Base-by-base conservation (phyloP, 2,329 filamentous ascomycete species). In the Orbilia javanica region DNA sequence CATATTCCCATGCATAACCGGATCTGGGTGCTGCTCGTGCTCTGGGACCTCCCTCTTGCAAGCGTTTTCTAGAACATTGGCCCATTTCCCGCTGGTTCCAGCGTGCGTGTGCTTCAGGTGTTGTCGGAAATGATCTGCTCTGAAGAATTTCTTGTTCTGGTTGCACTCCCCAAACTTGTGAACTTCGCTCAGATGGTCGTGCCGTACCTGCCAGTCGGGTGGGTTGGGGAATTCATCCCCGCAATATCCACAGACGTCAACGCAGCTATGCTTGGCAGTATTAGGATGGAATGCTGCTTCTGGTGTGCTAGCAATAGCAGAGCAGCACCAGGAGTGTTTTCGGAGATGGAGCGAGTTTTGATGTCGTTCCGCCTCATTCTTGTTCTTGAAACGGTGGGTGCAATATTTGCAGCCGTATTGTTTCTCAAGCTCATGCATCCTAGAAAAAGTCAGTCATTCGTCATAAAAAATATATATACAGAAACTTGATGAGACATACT, bases 131-230 rank as follows among this genome's bases (percentile, higher is more conserved):
- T 99, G 96, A 84, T 99, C 96, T 36, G 96, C 96, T 42, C 96
- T 90, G 86, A 92, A 99, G 84, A 99, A 99, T 84, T 98, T 98
- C 87, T 99, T 99, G 81, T 92, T 92, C 82, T 96, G 94, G 84
- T 99, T 99, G 88, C 96, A 99, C 85, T 98, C 96, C 79, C 94
- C 90, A 83, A 97, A 99, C 83, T 99, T 99, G 86, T 99, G 96
- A 80, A 94, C 89, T 81, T 93, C 91, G 82, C 94, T 94, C 67
- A 99, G 86, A 85, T 99, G 96, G 71, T 92, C 91, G 67, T 94
- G 90, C 73, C 96, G 90, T 79, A 90, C 88, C 65, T 97, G 92
- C 94, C 94, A 97, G 83, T 98, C 92, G 66, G 93, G 89, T 4
- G 94, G 91, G 46, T 93, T 97, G 22, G 90, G 84, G 80, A 98